Evolutionary conservation across 352 stramenopile species (phyloP), one percentile per base, ranked within the genome.

Genomic region (Phytopythium delawarense): DNA sequence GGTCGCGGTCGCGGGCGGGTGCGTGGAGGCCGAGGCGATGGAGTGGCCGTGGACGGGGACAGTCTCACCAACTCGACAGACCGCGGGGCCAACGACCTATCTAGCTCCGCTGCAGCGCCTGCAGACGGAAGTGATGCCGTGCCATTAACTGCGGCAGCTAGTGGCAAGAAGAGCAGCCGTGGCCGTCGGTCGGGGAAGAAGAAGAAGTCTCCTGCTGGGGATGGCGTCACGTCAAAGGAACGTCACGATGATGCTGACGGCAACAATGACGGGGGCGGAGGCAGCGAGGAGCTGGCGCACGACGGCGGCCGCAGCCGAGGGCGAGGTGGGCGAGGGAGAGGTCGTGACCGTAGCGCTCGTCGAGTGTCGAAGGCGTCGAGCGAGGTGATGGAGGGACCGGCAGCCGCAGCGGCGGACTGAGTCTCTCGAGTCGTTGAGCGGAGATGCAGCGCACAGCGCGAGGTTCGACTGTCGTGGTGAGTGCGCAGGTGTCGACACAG

Each of bases 1-100:
- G 68, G 65, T 6, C 68, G 66, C 21, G 35, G 71, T 57, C 61
- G 37, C 16, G 58, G 62, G 35, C 71, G 76, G 54, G 72, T 70
- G 37, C 64, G 74, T 61, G 70, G 72, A 55, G 58, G 65, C 51
- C 66, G 73, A 59, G 66, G 76, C 64, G 69, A 67, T 9, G 57
- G 65, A n/a, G 32, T 16, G 13, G 7, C 34, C 20, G 4, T 18
- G 21, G 34, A 20, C 21, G 53, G 0, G 35, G 37, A 16, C 12
- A 49, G n/a, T 23, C 21, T 18, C 4, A 12, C 21, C 1, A 20
- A 28, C 7, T 34, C 35, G 35, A 59, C 34, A n/a, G 21, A 49
- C 7, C 11, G 15, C 16, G 12, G 9, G 35, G 21, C 4, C 8
- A 16, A 34, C 20, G 34, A 18, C 11, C 18, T 20, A 11, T 9